Base-by-base conservation (phyloP, 2,329 filamentous ascomycete species). In the Aspergillus versicolor region DNA sequence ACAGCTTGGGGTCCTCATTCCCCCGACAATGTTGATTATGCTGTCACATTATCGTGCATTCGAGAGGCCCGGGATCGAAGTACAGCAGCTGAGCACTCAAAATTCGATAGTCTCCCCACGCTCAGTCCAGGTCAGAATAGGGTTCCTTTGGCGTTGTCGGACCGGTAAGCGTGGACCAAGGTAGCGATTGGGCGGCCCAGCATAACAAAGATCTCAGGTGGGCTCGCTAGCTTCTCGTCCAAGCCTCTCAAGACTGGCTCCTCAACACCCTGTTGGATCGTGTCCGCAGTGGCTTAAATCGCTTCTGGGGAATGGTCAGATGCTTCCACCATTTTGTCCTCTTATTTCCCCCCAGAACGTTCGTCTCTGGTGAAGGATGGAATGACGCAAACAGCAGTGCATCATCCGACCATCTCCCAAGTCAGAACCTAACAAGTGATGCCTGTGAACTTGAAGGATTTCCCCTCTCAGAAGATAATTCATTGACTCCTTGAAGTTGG, bases 341-440 rank as follows among this genome's bases (percentile, higher is more conserved):
- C 17, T 17, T 27, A 22, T 7, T 21, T 7, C 38, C 27, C 5
- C 13, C 34, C 15, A 32, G 38, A 27, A 15, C 5, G 7, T 32
- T 6, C 15, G 19, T 9, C 37, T 49, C 30, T 56, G 46, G 40
- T 45, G 40, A 45, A 43, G 21, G 17, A 46, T 41, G 17, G 12
- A 51, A 51, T 56, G 54, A 56, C 54, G 54, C 54, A 51, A 46
- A 50, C 48, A 41, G 54, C 42, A 41, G 46, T n/a, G 46, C 42
- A 48, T 56, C 54, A 56, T 56, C 54, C 40, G 54, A 56, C 54
- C 47, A n/a, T 8, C n/a, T 43, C 27, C 11, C 9, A 4, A 30
- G 27, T 30, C n/a, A 43, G 17, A 34, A 13, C 48, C 48, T 13
- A 12, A 27, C 34, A 30, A 37, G 3, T 41, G 37, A 12, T 27